phyloP scores from a whole-genome alignment of 495 filamentous ascomycete species.

The Aspergillus sclerotioniger region DNA sequence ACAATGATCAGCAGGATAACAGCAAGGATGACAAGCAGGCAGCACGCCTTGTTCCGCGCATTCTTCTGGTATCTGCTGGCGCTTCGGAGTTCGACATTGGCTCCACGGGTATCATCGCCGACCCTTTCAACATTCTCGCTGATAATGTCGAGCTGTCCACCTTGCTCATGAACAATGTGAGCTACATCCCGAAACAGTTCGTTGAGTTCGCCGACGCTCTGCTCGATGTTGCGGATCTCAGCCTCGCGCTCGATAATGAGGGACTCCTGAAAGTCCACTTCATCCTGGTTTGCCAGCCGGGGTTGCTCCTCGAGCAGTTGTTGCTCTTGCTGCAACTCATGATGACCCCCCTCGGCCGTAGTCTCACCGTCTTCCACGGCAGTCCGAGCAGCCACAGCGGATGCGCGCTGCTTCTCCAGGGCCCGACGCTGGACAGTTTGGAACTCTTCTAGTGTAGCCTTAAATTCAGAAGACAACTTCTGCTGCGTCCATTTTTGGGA shows the following conservation, averaged over 20 bases:
- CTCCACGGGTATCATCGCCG: slow-evolving; percentile 73
- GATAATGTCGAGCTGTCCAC: slow-evolving; percentile 85
- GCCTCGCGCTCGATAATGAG: slow-evolving; percentile 93
- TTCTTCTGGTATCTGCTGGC: slow-evolving; percentile 90
- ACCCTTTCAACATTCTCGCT: slow-evolving; percentile 81
- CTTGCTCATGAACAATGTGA: slow-evolving; percentile 93
- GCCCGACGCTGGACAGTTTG: slow-evolving; percentile 84
- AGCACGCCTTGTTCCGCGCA: slow-evolving; percentile 88
- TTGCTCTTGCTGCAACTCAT: slow-evolving; percentile 51
- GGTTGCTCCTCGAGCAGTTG: slow-evolving; percentile 74
- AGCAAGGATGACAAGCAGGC: slow-evolving; percentile 84
- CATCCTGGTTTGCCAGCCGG: slow-evolving; percentile 83
- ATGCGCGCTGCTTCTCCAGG: slow-evolving; percentile 87
- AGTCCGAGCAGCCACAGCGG: slow-evolving; percentile 72
- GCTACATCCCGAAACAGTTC: slow-evolving; percentile 96
- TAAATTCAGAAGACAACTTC: slow-evolving; percentile 90
- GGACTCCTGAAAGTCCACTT: slow-evolving; percentile 96
- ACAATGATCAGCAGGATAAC: slow-evolving; percentile 87
- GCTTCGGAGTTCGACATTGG: slow-evolving; percentile 76
- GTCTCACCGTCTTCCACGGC: slow-evolving; percentile 60
- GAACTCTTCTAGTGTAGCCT: slow-evolving; percentile 82
- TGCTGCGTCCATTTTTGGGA: slow-evolving; percentile 92
- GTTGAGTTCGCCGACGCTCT: slow-evolving; percentile 90
- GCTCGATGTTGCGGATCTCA: slow-evolving; percentile 96
- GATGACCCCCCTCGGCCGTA: slow-evolving; percentile 32